Conservation (phyloP, 2,329 filamentous ascomycete species). For the Cryphonectria parasitica region DNA sequence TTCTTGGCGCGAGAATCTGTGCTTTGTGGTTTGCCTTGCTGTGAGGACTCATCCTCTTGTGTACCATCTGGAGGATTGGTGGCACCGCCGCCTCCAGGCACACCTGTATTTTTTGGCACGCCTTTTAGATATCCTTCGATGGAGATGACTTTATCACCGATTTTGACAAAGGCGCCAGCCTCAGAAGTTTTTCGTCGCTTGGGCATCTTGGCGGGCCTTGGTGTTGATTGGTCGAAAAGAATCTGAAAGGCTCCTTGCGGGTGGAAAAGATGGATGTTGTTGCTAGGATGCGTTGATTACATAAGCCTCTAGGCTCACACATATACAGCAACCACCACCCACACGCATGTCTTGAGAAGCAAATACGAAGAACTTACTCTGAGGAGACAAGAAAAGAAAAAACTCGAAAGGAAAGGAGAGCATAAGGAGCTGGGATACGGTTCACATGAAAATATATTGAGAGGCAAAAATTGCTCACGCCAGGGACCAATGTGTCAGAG, state of each 20-base stretch:
- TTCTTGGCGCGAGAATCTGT: constrained; percentile 9
- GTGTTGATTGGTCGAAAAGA: constrained; percentile 26
- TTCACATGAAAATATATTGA: no score
- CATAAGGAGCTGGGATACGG: not conserved
- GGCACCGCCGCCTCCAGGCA: not conserved
- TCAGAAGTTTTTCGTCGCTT: constrained; percentile 38
- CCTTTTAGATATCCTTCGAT: constrained; percentile 51
- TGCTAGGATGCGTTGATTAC: not conserved
- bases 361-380: no score
- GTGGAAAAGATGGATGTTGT: not conserved
- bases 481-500: no score
- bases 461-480: no score
- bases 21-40: constrained; percentile 6
- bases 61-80: not conserved
- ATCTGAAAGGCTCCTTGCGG: constrained; percentile 16
- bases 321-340: not conserved
- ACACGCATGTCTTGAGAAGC: no score
- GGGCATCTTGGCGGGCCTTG: constrained; percentile 30
- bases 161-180: constrained; percentile 45
- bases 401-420: not conserved
- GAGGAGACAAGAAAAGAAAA: not conserved
- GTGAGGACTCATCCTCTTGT: not conserved
- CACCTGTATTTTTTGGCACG: constrained; percentile 39
- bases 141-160: constrained; percentile 54
- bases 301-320: not conserved